Conservation (phyloP, 2,329 filamentous ascomycete genomes). For the Ceratocystis destructans region DNA sequence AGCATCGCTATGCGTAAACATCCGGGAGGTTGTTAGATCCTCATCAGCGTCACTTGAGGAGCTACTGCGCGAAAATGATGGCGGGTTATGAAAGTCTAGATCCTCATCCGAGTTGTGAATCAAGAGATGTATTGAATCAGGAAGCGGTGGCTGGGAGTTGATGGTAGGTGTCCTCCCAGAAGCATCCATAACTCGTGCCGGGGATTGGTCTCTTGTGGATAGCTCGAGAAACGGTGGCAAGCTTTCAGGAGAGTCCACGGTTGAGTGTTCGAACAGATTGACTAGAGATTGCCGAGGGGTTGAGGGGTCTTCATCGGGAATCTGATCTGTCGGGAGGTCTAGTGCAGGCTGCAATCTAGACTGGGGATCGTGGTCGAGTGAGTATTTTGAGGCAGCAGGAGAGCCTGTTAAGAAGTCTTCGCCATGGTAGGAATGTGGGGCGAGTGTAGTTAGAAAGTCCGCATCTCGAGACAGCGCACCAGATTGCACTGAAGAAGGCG, state of each 20-base stretch:
- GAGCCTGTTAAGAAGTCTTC: constrained; percentile 19
- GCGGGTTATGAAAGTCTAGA: neutral
- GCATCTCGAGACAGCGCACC: neutral
- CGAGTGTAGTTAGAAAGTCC: constrained; percentile 29
- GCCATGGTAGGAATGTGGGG: constrained; percentile 36
- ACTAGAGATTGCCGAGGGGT: constrained; percentile 15
- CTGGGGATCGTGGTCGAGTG: neutral
- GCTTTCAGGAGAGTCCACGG: constrained; percentile 3
- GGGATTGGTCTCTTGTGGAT: neutral
- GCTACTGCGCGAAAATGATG: constrained; percentile 9
- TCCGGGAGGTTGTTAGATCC: constrained; percentile 48
- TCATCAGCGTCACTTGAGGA: constrained; percentile 26
- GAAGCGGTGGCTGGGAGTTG: constrained; percentile 2
- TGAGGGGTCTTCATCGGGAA: constrained; percentile 12
- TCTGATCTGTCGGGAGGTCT: neutral
- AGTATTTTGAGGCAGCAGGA: constrained; percentile 17
- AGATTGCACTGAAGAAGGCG: constrained; percentile 30
- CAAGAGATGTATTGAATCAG: constrained; percentile 8
- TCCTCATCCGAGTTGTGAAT: constrained; percentile 9
- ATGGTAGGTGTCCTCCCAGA: neutral
- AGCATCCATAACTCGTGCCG: neutral
- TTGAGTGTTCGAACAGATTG: constrained; percentile 2
- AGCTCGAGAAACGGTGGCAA: constrained; percentile 12
- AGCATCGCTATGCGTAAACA: constrained; percentile 68
- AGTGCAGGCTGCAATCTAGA: neutral